Conservation (phyloP, 257 asterid genomes). For the Nicotiana undulata region DNA sequence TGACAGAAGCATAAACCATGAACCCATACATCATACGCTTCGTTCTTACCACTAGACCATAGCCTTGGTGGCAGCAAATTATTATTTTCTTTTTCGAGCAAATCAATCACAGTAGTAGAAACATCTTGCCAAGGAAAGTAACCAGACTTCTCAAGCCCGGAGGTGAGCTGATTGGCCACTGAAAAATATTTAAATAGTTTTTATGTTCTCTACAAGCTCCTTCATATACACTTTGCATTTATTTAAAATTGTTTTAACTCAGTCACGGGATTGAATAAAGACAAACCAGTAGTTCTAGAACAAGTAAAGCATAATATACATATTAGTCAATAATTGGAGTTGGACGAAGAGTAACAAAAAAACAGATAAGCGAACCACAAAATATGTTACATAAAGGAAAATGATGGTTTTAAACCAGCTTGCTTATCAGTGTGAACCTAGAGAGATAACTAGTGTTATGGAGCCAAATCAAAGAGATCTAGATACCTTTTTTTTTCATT, state of each 20-base stretch:
- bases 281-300: not conserved
- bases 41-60: not conserved
- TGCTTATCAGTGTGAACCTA: not conserved
- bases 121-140: not conserved
- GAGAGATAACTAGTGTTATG: constrained; percentile 25
- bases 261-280: not conserved
- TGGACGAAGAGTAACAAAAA: not conserved
- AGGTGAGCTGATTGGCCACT: not conserved
- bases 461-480: constrained; percentile 2
- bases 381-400: not conserved
- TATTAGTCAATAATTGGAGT: not conserved
- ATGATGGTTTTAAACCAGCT: not conserved
- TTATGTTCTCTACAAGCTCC: not conserved
- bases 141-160: not conserved
- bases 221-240: not conserved
- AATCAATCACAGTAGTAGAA: not conserved
- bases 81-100: not conserved
- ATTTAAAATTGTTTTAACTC: not conserved
- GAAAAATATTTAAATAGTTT: not conserved
- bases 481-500: not conserved
- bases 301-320: not conserved
- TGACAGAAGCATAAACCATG: not conserved
- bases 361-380: too few species aligned
- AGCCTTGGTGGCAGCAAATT: not conserved
- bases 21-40: not conserved